These are phyloP conservation scores for Coniochaeta prunicola DNA, from an alignment of 2,329 filamentous ascomycete genomes.

Conservation along the genomic window DNA sequence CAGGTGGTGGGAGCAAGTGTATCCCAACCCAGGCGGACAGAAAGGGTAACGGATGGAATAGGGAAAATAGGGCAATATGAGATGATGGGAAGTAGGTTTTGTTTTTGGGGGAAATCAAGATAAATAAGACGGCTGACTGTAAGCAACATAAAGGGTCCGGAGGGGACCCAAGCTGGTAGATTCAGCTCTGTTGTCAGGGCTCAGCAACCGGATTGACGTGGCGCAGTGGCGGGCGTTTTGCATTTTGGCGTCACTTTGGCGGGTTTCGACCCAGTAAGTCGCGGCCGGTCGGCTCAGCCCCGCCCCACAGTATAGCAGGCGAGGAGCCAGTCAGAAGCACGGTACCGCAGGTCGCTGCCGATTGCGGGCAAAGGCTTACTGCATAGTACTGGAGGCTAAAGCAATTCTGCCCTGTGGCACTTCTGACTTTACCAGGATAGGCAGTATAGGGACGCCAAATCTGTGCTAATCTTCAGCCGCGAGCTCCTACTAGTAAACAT, in stretches of 20 bases:
- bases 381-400: too few species aligned
- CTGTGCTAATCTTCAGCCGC: background rate
- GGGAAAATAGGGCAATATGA: background rate
- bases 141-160: background rate
- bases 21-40: background rate
- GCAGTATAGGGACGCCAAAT: background rate
- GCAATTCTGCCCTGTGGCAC: background rate
- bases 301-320: background rate
- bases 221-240: background rate
- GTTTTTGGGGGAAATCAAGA: background rate
- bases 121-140: background rate
- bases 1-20: background rate
- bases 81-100: background rate
- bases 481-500: background rate
- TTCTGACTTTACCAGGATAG: background rate
- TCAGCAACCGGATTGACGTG: background rate
- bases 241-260: background rate
- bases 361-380: background rate
- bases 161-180: background rate
- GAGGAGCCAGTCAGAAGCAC: background rate
- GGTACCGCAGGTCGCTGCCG: background rate
- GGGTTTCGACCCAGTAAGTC: background rate
- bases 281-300: background rate
- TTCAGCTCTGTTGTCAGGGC: background rate
- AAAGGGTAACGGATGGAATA: background rate